phyloP scores from a whole-genome alignment of 257 asterid species.

The Oldenlandia corymbosa region DNA sequence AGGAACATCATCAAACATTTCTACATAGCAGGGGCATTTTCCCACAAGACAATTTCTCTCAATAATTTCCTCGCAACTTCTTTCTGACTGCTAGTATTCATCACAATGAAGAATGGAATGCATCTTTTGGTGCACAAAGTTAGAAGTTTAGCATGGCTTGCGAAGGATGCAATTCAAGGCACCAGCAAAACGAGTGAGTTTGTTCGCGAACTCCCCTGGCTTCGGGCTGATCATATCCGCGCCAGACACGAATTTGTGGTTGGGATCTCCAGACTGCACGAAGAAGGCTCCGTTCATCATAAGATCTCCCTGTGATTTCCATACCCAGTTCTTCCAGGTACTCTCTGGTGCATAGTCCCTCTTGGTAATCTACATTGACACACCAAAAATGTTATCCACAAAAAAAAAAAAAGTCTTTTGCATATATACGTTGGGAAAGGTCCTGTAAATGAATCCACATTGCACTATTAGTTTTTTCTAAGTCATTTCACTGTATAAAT shows the following conservation, averaged over 20 bases:
- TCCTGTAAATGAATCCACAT: too few species aligned
- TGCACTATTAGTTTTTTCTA: too few species aligned
- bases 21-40: background rate
- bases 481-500: too few species aligned
- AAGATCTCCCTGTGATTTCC: slow-evolving; percentile 76
- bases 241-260: slow-evolving; percentile 28
- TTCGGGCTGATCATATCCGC: slow-evolving; percentile 35
- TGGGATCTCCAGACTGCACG: slow-evolving; percentile 52
- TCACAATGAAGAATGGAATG: background rate
- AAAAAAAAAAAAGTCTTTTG: too few species aligned
- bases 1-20: background rate
- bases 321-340: slow-evolving; percentile 68
- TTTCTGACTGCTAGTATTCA: too few species aligned
- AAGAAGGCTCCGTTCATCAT: slow-evolving; percentile 74
- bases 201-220: slow-evolving; percentile 36
- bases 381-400: too few species aligned
- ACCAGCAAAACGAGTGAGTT: slow-evolving; percentile 49
- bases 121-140: too few species aligned
- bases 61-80: background rate
- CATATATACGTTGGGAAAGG: too few species aligned
- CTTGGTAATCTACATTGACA: slow-evolving; percentile 68
- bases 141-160: slow-evolving; percentile 27
- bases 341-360: slow-evolving; percentile 50
- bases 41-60: background rate
- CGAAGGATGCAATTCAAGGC: slow-evolving; percentile 35